These are phyloP conservation scores for Juncus inflexus DNA, from an alignment of 176 grass and related monocot genomes.

Conservation along the genomic window DNA sequence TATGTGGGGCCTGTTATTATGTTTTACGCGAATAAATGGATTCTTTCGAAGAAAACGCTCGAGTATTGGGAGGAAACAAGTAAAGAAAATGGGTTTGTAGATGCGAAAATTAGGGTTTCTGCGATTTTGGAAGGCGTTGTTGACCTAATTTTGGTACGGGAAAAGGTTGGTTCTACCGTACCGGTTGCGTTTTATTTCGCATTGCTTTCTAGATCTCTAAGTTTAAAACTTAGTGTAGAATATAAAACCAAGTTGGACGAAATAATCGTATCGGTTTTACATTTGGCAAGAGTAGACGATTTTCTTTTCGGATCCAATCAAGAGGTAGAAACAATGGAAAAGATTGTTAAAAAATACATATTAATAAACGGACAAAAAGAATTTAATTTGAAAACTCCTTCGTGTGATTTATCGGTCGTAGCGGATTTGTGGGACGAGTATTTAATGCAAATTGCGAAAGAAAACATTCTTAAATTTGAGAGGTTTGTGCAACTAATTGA, in stretches of 20 bases:
- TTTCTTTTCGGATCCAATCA: conserved; percentile 50
- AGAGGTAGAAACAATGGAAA: conserved; percentile 56
- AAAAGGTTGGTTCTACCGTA: conserved; percentile 28
- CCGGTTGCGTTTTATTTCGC: conserved; percentile 83
- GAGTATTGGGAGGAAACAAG: conserved; percentile 74
- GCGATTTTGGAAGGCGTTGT: conserved; percentile 56
- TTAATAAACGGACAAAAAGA: conserved; percentile 16
- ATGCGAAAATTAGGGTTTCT: conserved; percentile 49
- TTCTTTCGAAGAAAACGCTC: conserved; percentile 92
- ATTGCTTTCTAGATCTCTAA: conserved; percentile 57
- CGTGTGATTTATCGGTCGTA: conserved; percentile 31
- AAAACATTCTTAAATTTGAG: conserved; percentile 38
- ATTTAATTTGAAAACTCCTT: conserved; percentile 16
- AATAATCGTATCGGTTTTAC: conserved; percentile 41
- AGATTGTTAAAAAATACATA: conserved; percentile 43
- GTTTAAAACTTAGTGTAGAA: conserved; percentile 43
- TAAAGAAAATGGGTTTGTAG: conserved; percentile 43
- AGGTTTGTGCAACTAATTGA: conserved; percentile 56
- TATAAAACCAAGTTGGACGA: conserved; percentile 38
- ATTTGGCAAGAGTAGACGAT: conserved; percentile 59
- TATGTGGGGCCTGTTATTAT: conserved; percentile 76
- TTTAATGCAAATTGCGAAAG: conserved; percentile 40
- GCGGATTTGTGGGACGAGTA: conserved; percentile 75
- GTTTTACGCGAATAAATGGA: conserved; percentile 98
- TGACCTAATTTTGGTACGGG: conserved; percentile 44